Base-by-base conservation (phyloP, 768 basidiomycete genomes). In the Mycena rosella region DNA sequence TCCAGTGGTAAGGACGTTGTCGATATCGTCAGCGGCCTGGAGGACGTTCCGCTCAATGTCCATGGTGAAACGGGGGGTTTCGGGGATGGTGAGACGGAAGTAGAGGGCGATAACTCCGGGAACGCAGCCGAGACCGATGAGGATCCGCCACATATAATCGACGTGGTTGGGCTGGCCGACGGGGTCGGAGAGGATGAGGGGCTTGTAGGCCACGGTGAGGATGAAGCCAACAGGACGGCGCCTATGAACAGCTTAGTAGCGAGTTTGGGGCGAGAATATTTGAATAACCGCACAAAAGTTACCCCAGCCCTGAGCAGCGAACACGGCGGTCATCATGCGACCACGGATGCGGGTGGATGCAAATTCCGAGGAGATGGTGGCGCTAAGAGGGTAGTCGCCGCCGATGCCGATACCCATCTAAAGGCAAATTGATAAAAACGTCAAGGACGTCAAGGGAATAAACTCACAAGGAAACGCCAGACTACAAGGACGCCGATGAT, bases 21-120 rank as follows among this genome's bases (percentile, higher is more conserved):
- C 85, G 69, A 95, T 92, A 73, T 96, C 95, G 32, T 84, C 79
- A 0, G 88, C 62, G 9, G 94, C 95, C 75, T 91, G 92, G 44
- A 86, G 82, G 48, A 96, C 81, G 77, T 96, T 95, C 55, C 91
- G 85, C 78, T 96, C 94, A 66, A 96, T 87, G 83, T 96, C 95
- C 92, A 96, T 96, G 65, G 95, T 97, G 78, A 86, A 88, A 70
- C 95, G 93, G 29, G 95, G 95, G 0, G 95, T 96, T 78, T 96
- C 95, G 4, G 95, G 94, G 74, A 96, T 96, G 27, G 95, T 96
- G 36, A 96, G 86, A 76, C 95, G 93, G 91, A 94, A 96, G 83
- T 95, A 96, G 56, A 96, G 88, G 22, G 94, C 95, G 63, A 95
- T 75, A 45, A 84, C 85, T 61, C 88, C 95, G 36, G 95, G 96